phyloP scores from a whole-genome alignment of 2,329 filamentous ascomycete species.

The Aureobasidium melanogenum region DNA sequence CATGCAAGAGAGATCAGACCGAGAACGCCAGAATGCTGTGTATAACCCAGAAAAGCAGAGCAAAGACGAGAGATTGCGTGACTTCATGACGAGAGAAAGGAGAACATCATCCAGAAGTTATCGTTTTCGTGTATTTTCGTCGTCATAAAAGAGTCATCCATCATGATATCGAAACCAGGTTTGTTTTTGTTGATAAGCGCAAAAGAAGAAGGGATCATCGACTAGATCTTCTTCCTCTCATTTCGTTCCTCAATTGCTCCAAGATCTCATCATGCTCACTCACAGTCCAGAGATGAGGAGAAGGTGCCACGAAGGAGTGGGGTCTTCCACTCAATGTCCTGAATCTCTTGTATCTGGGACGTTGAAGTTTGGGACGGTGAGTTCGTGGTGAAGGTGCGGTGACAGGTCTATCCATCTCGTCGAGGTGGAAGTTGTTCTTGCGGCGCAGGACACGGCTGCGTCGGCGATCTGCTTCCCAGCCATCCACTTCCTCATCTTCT shows the following conservation, averaged over 20 bases:
- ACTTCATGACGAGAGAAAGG: background rate
- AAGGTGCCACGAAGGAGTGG: constrained; percentile 34
- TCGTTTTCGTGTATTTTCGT: background rate
- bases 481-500: constrained; percentile 12
- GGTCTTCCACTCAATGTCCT: constrained; percentile 31
- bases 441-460: constrained; percentile 23
- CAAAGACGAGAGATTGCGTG: background rate
- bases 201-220: background rate
- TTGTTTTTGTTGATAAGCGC: too few relatives aligned
- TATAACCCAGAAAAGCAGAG: too few relatives aligned
- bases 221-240: constrained; percentile 6
- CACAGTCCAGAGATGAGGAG: constrained; percentile 33
- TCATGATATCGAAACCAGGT: background rate
- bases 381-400: background rate
- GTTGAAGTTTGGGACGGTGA: constrained; percentile 3
- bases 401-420: background rate
- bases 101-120: background rate
- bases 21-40: background rate
- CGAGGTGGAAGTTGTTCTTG: constrained; percentile 16
- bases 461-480: constrained; percentile 26
- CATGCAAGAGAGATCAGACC: background rate
- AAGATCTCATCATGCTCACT: constrained; percentile 30
- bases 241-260: background rate
- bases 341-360: constrained; percentile 20
- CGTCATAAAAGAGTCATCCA: background rate